Conservation (phyloP, 2,329 filamentous ascomycete species). For the Sporothrix pallida region DNA sequence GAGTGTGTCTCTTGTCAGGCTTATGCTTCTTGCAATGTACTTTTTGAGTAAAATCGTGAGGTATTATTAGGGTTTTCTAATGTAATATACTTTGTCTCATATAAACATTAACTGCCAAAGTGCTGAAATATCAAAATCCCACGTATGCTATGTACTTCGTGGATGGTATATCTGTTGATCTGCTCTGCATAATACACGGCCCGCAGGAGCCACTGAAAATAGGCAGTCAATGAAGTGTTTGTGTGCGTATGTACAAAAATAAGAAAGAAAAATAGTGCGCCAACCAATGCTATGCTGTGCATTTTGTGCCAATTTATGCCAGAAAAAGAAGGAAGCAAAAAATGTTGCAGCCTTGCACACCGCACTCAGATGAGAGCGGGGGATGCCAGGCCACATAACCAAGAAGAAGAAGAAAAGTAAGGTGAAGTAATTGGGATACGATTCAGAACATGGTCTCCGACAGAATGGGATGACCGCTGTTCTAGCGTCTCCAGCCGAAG, state of each 20-base stretch:
- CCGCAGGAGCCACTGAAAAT: background rate
- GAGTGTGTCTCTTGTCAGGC: background rate
- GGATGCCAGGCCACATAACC: background rate
- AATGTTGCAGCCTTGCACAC: background rate
- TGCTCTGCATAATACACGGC: background rate
- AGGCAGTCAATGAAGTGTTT: slow-evolving; percentile 8
- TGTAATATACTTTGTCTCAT: background rate
- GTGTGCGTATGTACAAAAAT: slow-evolving; percentile 4
- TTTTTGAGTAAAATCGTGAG: background rate
- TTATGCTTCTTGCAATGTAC: background rate
- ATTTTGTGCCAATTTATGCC: slow-evolving; percentile 30
- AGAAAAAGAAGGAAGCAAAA: slow-evolving; percentile 21
- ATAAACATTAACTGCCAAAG: background rate
- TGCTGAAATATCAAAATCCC: slow-evolving; percentile 21
- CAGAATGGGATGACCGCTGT: background rate
- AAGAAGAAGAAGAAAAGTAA: slow-evolving; percentile 3
- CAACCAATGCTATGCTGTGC: slow-evolving; percentile 32
- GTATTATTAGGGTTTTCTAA: background rate
- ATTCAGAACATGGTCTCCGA: background rate
- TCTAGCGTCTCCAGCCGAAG: slow-evolving; percentile 60
- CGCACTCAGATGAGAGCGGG: background rate
- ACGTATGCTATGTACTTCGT: slow-evolving; percentile 25
- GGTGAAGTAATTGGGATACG: too few relatives aligned
- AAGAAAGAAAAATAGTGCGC: slow-evolving; percentile 3
- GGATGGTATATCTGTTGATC: slow-evolving; percentile 25